Percentiles rank a stretch among this genome's conserved stretches.
Conservation (phyloP, 2,329 filamentous ascomycete genomes). For the Microdochium bolleyi region DNA sequence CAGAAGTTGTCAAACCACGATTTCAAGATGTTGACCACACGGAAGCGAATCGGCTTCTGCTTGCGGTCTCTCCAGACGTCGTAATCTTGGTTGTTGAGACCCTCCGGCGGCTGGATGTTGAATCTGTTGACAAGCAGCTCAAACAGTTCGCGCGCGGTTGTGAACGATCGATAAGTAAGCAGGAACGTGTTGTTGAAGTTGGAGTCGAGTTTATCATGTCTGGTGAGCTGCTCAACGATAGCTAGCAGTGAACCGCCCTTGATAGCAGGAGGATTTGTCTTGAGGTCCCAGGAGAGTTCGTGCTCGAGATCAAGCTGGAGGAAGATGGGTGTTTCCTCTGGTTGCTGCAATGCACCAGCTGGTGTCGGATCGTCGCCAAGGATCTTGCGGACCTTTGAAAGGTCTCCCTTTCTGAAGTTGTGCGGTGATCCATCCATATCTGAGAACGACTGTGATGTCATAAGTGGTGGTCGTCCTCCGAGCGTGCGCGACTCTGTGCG, state of each 20-base stretch:
- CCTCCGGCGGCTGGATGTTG: constrained; percentile 83
- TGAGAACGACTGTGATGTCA: constrained; percentile 54
- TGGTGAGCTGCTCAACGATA: constrained; percentile 87
- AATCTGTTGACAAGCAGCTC: constrained; percentile 89
- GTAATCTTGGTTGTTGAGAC: constrained; percentile 66
- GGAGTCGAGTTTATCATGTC: constrained; percentile 91
- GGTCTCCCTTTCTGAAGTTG: constrained; percentile 50
- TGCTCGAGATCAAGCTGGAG: constrained; percentile 79
- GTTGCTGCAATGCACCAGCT: constrained; percentile 33
- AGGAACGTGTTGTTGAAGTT: constrained; percentile 98
- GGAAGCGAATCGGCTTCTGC: constrained; percentile 91
- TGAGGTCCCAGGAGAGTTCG: constrained; percentile 84
- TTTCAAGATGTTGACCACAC: constrained; percentile 95
- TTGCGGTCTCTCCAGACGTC: constrained; percentile 89
- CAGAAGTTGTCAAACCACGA: constrained; percentile 98
- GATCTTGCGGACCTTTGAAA: constrained; percentile 58
- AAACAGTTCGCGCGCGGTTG: constrained; percentile 81
- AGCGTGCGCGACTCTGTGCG: constrained; percentile 45
- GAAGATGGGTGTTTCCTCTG: constrained; percentile 77
- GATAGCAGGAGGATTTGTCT: constrained; percentile 65
- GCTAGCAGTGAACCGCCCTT: constrained; percentile 86
- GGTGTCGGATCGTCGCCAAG: constrained; percentile 57
- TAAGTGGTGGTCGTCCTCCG: constrained; percentile 34
- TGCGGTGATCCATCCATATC: constrained; percentile 48
- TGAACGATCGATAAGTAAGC: constrained; percentile 93